Conservation (phyloP, 805 yeast species). For the Pichia paraexigua region DNA sequence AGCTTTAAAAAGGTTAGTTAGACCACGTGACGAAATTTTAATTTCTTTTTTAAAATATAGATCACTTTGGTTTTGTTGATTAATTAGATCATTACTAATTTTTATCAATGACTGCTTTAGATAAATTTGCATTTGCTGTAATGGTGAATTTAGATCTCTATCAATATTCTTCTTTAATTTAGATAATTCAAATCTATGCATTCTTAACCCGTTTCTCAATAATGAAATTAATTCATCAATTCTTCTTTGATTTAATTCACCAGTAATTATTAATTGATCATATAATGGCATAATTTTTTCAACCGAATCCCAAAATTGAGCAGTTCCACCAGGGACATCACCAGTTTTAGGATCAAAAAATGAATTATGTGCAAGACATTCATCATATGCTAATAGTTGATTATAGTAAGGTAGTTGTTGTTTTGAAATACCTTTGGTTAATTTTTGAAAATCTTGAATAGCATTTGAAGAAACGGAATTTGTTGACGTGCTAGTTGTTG, state of each 20-base stretch:
- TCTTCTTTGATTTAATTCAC: constrained; percentile 38
- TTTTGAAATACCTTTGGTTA: constrained; percentile 17
- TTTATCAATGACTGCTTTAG: constrained; percentile 37
- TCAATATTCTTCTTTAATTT: constrained; percentile 50
- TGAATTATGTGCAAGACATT: constrained; percentile 31
- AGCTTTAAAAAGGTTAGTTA: constrained; percentile 48
- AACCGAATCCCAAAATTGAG: constrained; percentile 44
- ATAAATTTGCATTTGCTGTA: constrained; percentile 39
- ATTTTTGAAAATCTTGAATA: constrained; percentile 9
- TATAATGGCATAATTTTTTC: constrained; percentile 43
- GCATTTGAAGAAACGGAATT: background rate
- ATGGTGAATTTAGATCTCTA: constrained; percentile 43
- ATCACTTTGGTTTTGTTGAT: background rate
- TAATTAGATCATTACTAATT: constrained; percentile 34
- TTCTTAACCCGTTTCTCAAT: constrained; percentile 47
- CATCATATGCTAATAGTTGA: constrained; percentile 46
- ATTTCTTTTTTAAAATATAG: constrained; percentile 25
- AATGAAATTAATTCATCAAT: constrained; percentile 41
- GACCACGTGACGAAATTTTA: constrained; percentile 40
- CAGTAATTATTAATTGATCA: constrained; percentile 36
- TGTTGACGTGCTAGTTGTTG: background rate
- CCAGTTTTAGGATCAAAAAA: constrained; percentile 29
- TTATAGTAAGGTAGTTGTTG: constrained; percentile 41
- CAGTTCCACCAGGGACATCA: constrained; percentile 28
- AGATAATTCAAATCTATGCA: constrained; percentile 44